Base-by-base conservation (phyloP, 2,329 filamentous ascomycete species). In the Alternaria rosae region DNA sequence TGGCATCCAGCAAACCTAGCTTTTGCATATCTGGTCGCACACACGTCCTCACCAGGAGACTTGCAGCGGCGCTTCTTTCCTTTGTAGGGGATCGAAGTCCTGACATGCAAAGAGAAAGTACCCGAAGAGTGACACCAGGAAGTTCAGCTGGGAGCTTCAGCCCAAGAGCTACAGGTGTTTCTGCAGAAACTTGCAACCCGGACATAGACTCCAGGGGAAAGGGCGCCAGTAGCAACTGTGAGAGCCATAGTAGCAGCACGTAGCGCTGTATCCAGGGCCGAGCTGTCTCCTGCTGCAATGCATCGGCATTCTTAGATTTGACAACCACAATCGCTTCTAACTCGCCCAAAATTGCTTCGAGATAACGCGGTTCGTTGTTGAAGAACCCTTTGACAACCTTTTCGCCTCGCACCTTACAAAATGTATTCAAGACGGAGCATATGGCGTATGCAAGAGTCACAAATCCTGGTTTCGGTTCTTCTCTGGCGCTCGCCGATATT, bases 391-490 rank as follows among this genome's bases (percentile, higher is more conserved):
- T 89, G 70, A 99, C 90, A 54, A 99, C 91, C 79, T 98, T 98
- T 76, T 95, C 90, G 23, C 95, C 94, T 55, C 95, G 88, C 53
- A 98, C 91, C 80, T 99, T 99, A 85, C 93, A 97, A 63, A 99
- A 91, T 0, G 90, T 91, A 76, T 98, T 98, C 35, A 99, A 79
- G 3, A 98, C 84, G 64, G 86, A 88, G 77, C 91, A 92, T 57
- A 97, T 89, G 5, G 92, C 93, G 63, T 76, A 71, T 13, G 70
- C 74, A 42, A 72, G 69, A 32, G 73, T 79, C 55, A 71, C 55
- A 44, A 64, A 70, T 38, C 65, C 70, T 45, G 75, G 71, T 51
- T 67, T 73, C 13, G 57, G 47, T 7, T 64, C 64, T 15, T 66
- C 63, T 47, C 28, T 60, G 11, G 62, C 35, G 73, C 79, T 20